Evolutionary conservation across 129 eudicot genomes (phyloP).

Genomic region (Flaveria sonorensis): DNA sequence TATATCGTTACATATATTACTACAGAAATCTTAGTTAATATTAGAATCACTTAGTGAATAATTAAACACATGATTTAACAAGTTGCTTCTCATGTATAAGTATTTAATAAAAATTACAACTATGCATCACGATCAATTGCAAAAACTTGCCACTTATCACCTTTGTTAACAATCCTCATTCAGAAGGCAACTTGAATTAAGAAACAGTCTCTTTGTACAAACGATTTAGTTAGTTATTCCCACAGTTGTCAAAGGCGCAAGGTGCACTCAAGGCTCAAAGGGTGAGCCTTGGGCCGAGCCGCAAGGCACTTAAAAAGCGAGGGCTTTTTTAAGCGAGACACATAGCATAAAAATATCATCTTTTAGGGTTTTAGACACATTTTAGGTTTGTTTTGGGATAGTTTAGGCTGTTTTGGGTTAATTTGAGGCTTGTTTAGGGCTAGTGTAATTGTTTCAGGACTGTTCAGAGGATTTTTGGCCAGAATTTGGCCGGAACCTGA

Average conservation of each 20-base stretch:
- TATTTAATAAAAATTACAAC: not conserved
- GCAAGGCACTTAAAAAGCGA: too few relatives aligned
- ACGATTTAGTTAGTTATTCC: constrained; percentile 3
- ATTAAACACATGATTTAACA: not conserved
- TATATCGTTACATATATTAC: not conserved
- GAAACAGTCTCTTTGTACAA: not conserved
- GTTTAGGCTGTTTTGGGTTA: too few relatives aligned
- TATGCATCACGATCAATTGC: constrained; percentile 12
- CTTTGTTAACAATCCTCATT: constrained; percentile 6
- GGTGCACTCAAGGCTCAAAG: too few relatives aligned
- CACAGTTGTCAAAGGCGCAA: too few relatives aligned
- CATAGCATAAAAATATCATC: too few relatives aligned
- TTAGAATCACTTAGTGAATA: constrained; percentile 9
- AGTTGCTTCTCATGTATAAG: constrained; percentile 18
- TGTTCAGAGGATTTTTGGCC: too few relatives aligned
- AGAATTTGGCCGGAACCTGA: not conserved
- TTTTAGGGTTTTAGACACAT: too few relatives aligned
- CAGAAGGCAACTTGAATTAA: constrained; percentile 1
- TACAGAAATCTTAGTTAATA: not conserved
- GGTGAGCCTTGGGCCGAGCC: too few relatives aligned
- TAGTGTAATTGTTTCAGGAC: too few relatives aligned
- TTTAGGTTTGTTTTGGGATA: too few relatives aligned
- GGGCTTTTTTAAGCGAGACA: too few relatives aligned
- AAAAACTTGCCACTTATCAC: constrained; percentile 3
- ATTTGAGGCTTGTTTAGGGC: too few relatives aligned